Percentiles rank a stretch among this genome's conserved stretches.
These are phyloP conservation scores for Neurospora sp. DNA, from an alignment of 495 filamentous ascomycete genomes.

Conservation along the genomic window DNA sequence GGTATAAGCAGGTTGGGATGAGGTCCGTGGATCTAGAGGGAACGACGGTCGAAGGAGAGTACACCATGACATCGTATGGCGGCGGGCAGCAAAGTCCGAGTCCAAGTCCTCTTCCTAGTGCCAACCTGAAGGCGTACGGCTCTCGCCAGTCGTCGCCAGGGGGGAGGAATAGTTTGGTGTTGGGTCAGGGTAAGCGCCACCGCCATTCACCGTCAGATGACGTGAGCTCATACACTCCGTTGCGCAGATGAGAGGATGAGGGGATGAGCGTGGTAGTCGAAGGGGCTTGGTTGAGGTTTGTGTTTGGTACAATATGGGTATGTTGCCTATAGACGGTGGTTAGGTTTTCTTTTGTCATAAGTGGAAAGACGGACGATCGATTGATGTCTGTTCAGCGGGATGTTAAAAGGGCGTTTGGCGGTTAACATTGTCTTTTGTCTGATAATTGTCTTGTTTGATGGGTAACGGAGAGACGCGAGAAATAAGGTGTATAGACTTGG, in stretches of 20 bases:
- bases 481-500: not conserved
- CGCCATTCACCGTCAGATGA: not conserved
- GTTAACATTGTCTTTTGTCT: not conserved
- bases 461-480: not conserved
- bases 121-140: not conserved
- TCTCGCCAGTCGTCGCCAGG: not conserved
- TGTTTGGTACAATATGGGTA: not conserved
- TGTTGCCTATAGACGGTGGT: not conserved
- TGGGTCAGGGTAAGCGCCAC: not conserved
- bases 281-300: not conserved
- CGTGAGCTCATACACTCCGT: not conserved
- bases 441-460: not conserved
- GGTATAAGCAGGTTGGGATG: conserved; percentile 11
- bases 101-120: not conserved
- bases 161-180: not conserved
- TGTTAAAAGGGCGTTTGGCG: not conserved
- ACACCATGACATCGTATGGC: not conserved
- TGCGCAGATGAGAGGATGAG: not conserved
- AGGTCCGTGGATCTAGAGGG: not conserved
- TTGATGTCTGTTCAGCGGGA: not conserved
- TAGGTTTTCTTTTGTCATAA: not conserved
- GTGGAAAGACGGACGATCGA: not conserved
- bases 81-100: not conserved
- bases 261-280: not conserved
- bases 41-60: not conserved